Evolutionary conservation across 2,329 filamentous ascomycete species (phyloP).

Genomic region (Amauroascus verrucosus): DNA sequence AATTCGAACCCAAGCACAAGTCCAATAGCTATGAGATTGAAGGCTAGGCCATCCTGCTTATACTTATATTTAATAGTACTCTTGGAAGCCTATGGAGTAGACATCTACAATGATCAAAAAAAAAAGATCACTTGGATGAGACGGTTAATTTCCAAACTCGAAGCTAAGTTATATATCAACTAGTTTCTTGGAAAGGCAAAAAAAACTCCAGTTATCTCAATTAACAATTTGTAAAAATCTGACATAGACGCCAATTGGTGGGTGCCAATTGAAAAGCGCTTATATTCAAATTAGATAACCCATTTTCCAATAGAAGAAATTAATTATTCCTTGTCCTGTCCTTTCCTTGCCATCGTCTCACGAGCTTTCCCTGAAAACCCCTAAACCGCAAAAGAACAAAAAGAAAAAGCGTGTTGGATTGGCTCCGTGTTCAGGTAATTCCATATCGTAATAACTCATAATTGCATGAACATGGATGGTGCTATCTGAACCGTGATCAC

Average conservation of each 20-base stretch:
- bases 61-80: too few relatives aligned
- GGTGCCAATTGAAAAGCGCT: not conserved
- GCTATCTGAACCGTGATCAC: not conserved
- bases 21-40: conserved; percentile 79
- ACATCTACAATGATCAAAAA: not conserved
- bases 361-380: not conserved
- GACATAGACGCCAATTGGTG: not conserved
- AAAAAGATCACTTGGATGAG: too few relatives aligned
- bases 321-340: not conserved
- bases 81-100: not conserved
- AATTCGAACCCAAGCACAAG: conserved; percentile 96
- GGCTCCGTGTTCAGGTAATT: not conserved
- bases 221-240: too few relatives aligned
- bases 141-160: too few relatives aligned
- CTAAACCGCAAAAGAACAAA: not conserved
- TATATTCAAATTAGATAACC: too few relatives aligned
- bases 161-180: too few relatives aligned
- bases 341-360: too few relatives aligned
- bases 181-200: too few relatives aligned
- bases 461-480: not conserved
- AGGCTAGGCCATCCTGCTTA: conserved; percentile 6
- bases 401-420: not conserved
- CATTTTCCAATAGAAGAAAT: too few relatives aligned
- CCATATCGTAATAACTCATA: not conserved
- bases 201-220: too few relatives aligned